These are phyloP conservation scores for Neurospora sp. DNA, from an alignment of 495 filamentous ascomycete genomes.

Conservation along the genomic window DNA sequence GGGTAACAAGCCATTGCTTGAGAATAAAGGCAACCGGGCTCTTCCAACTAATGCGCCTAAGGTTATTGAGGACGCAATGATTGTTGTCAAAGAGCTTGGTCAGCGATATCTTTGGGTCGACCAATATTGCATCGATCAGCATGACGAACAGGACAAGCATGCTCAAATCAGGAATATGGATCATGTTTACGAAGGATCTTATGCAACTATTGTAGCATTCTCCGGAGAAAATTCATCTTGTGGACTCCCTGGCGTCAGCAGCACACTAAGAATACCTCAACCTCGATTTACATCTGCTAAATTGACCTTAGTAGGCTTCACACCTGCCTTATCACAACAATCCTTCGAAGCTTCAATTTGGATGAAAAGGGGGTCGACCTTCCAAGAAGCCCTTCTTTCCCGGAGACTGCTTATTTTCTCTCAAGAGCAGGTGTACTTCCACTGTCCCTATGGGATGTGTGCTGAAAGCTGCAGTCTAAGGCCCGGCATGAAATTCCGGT, in stretches of 20 bases:
- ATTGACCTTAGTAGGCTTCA: neutral
- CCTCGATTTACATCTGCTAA: neutral
- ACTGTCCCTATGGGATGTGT: neutral
- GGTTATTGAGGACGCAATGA: slow-evolving; percentile 3
- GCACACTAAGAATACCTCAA: neutral
- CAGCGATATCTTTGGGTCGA: slow-evolving; percentile 7
- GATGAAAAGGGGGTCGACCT: neutral
- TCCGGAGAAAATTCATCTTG: neutral
- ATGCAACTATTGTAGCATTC: neutral
- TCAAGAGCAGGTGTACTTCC: neutral
- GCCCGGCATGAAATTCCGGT: too few species aligned
- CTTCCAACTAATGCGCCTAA: neutral
- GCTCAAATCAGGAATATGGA: neutral
- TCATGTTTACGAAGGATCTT: neutral
- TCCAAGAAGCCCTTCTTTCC: neutral
- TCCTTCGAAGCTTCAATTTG: neutral
- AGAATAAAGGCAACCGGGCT: neutral
- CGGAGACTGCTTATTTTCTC: neutral
- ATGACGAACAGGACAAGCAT: neutral
- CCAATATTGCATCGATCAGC: slow-evolving; percentile 7
- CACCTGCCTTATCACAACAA: rapidly evolving
- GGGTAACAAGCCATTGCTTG: neutral
- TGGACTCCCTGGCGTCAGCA: neutral
- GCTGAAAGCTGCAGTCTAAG: neutral
- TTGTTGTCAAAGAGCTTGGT: neutral